Percentiles rank a stretch among this genome's conserved stretches.
These are phyloP conservation scores for Pseudodiploospora longispora DNA, from an alignment of 2,329 filamentous ascomycete species.

Conservation along the genomic window DNA sequence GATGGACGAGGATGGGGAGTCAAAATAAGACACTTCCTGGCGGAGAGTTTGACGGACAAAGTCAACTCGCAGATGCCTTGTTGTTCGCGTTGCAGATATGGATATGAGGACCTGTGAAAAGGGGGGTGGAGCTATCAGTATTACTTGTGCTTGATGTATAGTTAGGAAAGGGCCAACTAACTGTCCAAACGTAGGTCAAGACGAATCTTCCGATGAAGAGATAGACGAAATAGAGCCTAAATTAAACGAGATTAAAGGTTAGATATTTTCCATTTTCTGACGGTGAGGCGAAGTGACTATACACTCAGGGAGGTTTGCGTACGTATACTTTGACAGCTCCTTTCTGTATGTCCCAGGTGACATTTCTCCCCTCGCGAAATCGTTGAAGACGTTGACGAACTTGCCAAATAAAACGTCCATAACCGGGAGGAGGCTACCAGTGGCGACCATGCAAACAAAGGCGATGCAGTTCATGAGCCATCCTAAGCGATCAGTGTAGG, in stretches of 20 bases:
- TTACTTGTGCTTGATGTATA: not conserved
- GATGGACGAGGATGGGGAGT: slow-evolving; percentile 35
- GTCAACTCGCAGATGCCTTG: slow-evolving; percentile 27
- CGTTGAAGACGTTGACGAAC: slow-evolving; percentile 46
- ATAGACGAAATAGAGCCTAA: slow-evolving; percentile 48
- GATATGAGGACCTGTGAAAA: slow-evolving; percentile 25
- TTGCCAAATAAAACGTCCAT: slow-evolving; percentile 53
- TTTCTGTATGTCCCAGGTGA: slow-evolving; percentile 39
- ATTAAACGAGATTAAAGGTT: too few relatives aligned
- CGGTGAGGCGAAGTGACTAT: slow-evolving; percentile 50
- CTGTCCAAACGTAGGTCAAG: slow-evolving; percentile 47
- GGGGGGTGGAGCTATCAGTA: not conserved
- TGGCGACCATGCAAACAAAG: slow-evolving; percentile 27
- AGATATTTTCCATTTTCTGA: too few relatives aligned
- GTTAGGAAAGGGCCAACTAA: slow-evolving; percentile 18
- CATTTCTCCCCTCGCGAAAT: slow-evolving; percentile 40
- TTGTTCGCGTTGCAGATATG: slow-evolving; percentile 29
- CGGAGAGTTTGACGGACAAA: slow-evolving; percentile 31
- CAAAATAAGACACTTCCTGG: slow-evolving; percentile 50
- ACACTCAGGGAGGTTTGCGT: slow-evolving; percentile 26
- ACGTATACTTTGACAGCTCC: slow-evolving; percentile 38
- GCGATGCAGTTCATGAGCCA: slow-evolving; percentile 29
- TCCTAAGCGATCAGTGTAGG: slow-evolving; percentile 29
- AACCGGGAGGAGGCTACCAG: slow-evolving; percentile 36
- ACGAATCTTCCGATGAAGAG: slow-evolving; percentile 47